Conservation (phyloP, 805 yeast genomes). For the Pichia membranifaciens region DNA sequence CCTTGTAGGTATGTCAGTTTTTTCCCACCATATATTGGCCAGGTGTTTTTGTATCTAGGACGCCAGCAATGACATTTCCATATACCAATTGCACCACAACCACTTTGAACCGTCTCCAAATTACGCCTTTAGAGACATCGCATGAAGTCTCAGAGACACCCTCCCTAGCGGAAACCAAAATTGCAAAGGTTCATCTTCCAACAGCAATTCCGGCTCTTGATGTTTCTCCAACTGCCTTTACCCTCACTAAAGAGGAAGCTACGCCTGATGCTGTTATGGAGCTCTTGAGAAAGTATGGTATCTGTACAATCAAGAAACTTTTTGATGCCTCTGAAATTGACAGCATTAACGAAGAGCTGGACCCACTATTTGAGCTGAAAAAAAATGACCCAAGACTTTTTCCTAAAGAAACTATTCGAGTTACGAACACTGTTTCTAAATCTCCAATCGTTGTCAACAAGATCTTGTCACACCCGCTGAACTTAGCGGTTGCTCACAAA, state of each 20-base stretch:
- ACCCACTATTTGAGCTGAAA: constrained; percentile 8
- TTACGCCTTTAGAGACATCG: neutral
- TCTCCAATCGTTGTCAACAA: constrained; percentile 9
- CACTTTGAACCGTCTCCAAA: constrained; percentile 4
- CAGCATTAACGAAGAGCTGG: constrained; percentile 6
- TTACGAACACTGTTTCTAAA: constrained; percentile 10
- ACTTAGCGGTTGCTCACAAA: constrained; percentile 4
- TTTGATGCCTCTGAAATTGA: constrained; percentile 3
- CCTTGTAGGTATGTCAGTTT: too few species aligned
- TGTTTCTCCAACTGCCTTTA: constrained; percentile 1
- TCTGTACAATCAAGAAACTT: constrained; percentile 7
- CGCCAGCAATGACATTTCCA: neutral
- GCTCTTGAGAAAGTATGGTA: constrained; percentile 6
- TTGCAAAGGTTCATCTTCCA: constrained; percentile 5
- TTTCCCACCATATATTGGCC: too few species aligned
- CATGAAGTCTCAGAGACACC: constrained; percentile 3
- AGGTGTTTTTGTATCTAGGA: too few species aligned
- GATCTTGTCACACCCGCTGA: constrained; percentile 7
- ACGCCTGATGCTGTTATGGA: constrained; percentile 3
- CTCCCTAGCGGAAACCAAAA: constrained; percentile 7
- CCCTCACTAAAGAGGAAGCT: constrained; percentile 8
- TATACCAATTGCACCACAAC: constrained; percentile 6
- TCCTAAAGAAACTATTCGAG: constrained; percentile 12
- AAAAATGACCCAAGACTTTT: constrained; percentile 11
- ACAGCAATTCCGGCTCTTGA: neutral